These are phyloP conservation scores for Aureobasidium sp. DNA, from an alignment of 2,329 filamentous ascomycete genomes.

Conservation along the genomic window DNA sequence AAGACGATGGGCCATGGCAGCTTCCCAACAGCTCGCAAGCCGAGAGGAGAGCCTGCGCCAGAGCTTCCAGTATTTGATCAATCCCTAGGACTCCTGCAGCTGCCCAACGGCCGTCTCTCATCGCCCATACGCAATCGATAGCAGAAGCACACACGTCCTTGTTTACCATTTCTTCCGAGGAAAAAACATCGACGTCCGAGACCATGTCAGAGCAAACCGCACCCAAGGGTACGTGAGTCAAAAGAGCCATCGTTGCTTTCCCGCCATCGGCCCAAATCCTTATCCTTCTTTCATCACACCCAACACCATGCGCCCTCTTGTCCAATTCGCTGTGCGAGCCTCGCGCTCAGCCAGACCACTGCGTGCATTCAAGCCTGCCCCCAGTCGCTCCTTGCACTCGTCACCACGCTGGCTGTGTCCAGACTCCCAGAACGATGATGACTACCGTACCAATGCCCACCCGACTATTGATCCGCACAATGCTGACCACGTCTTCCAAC, in stretches of 20 bases:
- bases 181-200: not conserved
- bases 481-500: slow-evolving; percentile 3
- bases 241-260: not conserved
- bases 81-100: not conserved
- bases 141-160: not conserved
- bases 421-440: not conserved
- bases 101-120: not conserved
- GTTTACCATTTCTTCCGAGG: slow-evolving; percentile 4
- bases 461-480: not conserved
- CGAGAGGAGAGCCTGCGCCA: slow-evolving; percentile 6
- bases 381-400: slow-evolving; percentile 4
- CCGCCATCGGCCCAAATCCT: not conserved
- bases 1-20: not conserved
- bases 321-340: slow-evolving; percentile 1
- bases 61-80: slow-evolving; percentile 5
- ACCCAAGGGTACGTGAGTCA: slow-evolving; percentile 13
- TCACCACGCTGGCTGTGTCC: slow-evolving; percentile 7
- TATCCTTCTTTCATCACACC: not conserved
- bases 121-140: not conserved
- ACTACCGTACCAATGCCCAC: slow-evolving; percentile 4
- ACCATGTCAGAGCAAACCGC: slow-evolving; percentile 7
- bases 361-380: not conserved
- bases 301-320: slow-evolving; percentile 12
- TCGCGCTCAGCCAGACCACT: slow-evolving; percentile 4
- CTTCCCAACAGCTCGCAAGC: slow-evolving; percentile 12